Evolutionary conservation across 129 eudicot genomes (phyloP), one percentile per base, ranked within the genome.

Genomic region (Chrysanthemum makinoi): DNA sequence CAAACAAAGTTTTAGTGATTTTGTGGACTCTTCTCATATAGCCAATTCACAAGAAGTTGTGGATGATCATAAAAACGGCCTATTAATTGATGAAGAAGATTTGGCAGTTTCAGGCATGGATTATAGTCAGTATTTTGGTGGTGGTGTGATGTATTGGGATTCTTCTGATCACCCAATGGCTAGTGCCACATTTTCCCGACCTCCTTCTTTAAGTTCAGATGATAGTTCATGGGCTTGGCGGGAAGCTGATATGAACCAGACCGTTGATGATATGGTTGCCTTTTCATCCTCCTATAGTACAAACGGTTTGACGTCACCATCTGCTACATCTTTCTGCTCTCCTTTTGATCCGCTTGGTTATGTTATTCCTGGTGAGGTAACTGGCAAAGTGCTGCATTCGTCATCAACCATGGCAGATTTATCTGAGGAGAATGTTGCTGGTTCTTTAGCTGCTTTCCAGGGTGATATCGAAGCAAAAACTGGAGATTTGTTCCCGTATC

Each of bases 201-300:
- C 98, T 20, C 98, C 98, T 24, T 93, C 98, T 63, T 90, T 93
- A 68, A 89, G 98, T 69, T 93, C 98, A 6, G 98, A 93, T 56
- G 98, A 93, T 69, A 93, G 98, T 76, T 93, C 92, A 14, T 93
- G 98, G 96, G 96, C 98, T 53, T 93, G 95, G 95, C 75, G 89
- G 72, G 98, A 93, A 67, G 98, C 96, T 8, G 98, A 93, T 50
- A 93, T 93, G 92, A 89, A 80, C 52, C 79, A 87, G 54, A 80
- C 86, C 10, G 98, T 93, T 76, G 98, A 93, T 80, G 98, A 93
- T 60, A 85, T 93, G 98, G 96, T 93, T 69, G 96, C 98, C 1
- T 93, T 87, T 77, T 89, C 98, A 26, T 91, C 97, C 18, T 91
- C 97, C 26, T 91, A 88, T 56, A 88, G 97, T 70, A 86, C 97